A percentile compares a stretch with the other conserved stretches of the same genome.
Evolutionary conservation across 139 green algal genomes (phyloP).

Genomic region (Dunaliella primolecta): DNA sequence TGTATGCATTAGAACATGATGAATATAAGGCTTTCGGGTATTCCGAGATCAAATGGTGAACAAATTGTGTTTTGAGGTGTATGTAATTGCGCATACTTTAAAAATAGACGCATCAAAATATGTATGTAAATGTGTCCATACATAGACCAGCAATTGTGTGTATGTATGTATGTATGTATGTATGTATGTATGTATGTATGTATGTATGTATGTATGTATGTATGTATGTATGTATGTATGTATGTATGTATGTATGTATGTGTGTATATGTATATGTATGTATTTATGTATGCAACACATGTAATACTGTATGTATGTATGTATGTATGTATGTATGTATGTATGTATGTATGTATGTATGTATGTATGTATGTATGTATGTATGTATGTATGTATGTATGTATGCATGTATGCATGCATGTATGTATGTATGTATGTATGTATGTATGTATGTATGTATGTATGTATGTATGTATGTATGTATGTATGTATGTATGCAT

Average conservation of each 20-base stretch:
- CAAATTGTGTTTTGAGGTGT: no score
- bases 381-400: background rate
- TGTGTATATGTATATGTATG: background rate
- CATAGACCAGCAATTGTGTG: no score
- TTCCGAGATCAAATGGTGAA: no score
- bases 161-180: background rate
- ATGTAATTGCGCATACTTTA: no score
- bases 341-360: background rate
- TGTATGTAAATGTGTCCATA: no score
- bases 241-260: background rate
- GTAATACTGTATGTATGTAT: background rate
- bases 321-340: background rate
- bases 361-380: background rate
- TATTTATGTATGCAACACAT: background rate
- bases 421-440: background rate
- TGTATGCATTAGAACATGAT: no score
- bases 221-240: background rate
- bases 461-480: background rate
- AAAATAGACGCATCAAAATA: no score
- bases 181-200: background rate
- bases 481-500: no score
- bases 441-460: background rate
- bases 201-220: background rate
- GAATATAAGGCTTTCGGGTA: no score
- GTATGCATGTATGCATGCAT: background rate